Evolutionary conservation across 305 asterid genomes (phyloP).

Genomic region (Solanum hybrid): DNA sequence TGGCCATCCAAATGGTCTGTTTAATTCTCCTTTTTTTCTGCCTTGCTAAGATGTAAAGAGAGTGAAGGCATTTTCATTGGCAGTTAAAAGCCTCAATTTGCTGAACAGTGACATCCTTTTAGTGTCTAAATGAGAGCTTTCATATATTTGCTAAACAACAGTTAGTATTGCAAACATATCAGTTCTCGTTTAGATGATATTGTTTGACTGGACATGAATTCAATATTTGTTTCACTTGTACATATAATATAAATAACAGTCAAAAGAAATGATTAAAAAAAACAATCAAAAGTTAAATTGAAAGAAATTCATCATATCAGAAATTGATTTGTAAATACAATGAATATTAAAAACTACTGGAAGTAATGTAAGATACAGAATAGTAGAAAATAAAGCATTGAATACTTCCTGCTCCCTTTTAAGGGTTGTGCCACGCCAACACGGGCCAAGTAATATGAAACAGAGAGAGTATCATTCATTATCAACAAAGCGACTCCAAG

Average conservation of each 20-base stretch:
- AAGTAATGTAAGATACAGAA: not conserved
- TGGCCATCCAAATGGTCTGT: not conserved
- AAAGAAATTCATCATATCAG: not conserved
- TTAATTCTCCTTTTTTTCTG: not conserved
- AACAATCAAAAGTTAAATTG: not conserved
- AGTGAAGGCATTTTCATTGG: not conserved
- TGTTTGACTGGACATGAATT: not conserved
- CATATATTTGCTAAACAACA: not conserved
- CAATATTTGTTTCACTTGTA: not conserved
- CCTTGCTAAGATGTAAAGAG: not conserved
- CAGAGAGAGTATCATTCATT: not conserved
- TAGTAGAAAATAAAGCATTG: not conserved
- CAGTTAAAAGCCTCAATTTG: not conserved
- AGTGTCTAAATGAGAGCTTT: not conserved
- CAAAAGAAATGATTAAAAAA: not conserved
- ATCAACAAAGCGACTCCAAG: not conserved
- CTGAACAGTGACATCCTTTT: not conserved
- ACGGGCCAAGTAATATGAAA: not conserved
- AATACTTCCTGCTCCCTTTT: not conserved
- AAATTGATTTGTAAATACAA: not conserved
- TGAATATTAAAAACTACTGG: not conserved
- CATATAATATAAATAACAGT: not conserved
- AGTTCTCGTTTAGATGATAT: not conserved
- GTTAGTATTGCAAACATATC: not conserved
- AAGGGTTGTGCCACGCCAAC: not conserved